These are phyloP conservation scores for Lipomyces starkeyi DNA, from an alignment of 805 yeast species.

Conservation along the genomic window DNA sequence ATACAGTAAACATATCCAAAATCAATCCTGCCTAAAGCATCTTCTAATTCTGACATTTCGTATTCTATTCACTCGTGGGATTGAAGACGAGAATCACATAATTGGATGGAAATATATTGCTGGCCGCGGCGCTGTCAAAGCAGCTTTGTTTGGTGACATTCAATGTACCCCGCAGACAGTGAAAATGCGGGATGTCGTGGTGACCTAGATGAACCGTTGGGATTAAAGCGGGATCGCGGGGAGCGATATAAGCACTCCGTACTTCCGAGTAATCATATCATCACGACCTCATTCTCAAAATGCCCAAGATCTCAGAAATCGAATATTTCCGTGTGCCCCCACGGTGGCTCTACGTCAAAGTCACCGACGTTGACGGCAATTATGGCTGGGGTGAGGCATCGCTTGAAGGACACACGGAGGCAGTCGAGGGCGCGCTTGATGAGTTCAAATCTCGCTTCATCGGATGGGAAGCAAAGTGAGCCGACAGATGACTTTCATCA, in stretches of 20 bases:
- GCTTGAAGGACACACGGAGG: slow-evolving; percentile 46
- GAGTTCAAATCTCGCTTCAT: slow-evolving; percentile 44
- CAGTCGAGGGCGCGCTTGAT: slow-evolving; percentile 46
- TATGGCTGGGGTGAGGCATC: slow-evolving; percentile 47
- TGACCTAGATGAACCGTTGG: neutral
- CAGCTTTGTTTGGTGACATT: neutral
- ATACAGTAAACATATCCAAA: no score
- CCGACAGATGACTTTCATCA: neutral
- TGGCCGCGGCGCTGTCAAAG: no score
- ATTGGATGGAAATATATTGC: neutral
- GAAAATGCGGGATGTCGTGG: neutral
- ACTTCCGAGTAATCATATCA: neutral
- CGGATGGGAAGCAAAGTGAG: slow-evolving; percentile 44
- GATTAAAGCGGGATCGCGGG: neutral
- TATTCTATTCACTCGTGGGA: neutral
- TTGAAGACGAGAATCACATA: neutral
- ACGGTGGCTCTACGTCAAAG: slow-evolving; percentile 44
- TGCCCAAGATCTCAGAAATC: slow-evolving; percentile 30
- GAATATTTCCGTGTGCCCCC: slow-evolving; percentile 46
- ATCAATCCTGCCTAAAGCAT: no score
- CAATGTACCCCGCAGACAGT: neutral
- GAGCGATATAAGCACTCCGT: neutral
- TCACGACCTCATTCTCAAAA: neutral
- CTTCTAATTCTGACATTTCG: no score
- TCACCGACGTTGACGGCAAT: slow-evolving; percentile 41